Conservation (phyloP, 495 filamentous ascomycete species). For the Melanomma pulvis-pyrius region DNA sequence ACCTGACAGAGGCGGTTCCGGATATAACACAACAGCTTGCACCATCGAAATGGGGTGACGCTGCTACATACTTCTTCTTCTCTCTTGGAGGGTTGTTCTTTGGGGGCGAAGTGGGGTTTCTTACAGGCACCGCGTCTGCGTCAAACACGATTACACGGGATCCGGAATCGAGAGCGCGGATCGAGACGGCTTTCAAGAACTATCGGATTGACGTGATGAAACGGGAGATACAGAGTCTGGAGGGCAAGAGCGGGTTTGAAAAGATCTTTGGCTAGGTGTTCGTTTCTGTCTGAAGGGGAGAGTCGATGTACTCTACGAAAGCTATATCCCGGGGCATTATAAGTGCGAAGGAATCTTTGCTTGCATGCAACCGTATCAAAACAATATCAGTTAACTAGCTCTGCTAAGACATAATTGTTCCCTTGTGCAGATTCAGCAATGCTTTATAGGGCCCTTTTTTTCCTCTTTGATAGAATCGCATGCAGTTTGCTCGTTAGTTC, state of each 20-base stretch:
- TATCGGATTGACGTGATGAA: conserved; percentile 66
- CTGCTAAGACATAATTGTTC: no score
- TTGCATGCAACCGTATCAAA: no score
- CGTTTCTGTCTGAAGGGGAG: neutral
- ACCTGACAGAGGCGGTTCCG: conserved; percentile 58
- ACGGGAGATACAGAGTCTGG: conserved; percentile 58
- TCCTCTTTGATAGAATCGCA: no score
- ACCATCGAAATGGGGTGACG: conserved; percentile 61
- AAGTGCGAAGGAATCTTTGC: no score
- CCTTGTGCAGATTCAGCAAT: no score
- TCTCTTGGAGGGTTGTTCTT: conserved; percentile 63
- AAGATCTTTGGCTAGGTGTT: conserved; percentile 9
- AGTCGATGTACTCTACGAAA: neutral
- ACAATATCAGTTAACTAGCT: no score
- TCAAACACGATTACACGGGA: conserved; percentile 56
- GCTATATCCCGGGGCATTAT: no score
- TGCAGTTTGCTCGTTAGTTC: no score
- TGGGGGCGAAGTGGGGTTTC: conserved; percentile 64
- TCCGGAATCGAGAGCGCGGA: conserved; percentile 56
- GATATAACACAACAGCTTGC: conserved; percentile 61
- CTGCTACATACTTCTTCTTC: conserved; percentile 66
- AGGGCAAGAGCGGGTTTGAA: conserved; percentile 42
- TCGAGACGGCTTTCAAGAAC: conserved; percentile 65
- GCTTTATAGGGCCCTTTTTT: no score
- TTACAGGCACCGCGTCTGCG: conserved; percentile 58